These are phyloP conservation scores for Saturnispora gosingensis DNA, from an alignment of 805 yeast species.

Conservation along the genomic window DNA sequence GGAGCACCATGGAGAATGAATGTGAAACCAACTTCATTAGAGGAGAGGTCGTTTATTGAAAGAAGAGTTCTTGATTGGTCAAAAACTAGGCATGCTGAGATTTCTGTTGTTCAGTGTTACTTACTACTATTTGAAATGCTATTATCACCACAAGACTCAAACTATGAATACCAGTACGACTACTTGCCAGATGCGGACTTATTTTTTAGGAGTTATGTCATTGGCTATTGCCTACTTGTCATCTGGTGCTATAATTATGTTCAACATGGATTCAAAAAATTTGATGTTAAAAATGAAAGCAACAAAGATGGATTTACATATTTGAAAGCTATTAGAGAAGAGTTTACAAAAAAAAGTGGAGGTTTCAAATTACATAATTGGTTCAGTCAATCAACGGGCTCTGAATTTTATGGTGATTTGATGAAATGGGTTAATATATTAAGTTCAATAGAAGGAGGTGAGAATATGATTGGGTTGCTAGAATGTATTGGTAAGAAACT, in stretches of 20 bases:
- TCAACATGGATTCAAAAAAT: conserved; percentile 32
- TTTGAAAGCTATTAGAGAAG: conserved; percentile 38
- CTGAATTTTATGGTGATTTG: conserved; percentile 34
- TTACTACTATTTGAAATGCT: conserved; percentile 54
- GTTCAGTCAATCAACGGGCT: conserved; percentile 27
- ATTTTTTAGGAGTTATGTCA: conserved; percentile 34
- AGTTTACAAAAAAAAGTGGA: conserved; percentile 29
- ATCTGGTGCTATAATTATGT: conserved; percentile 46
- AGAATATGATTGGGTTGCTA: conserved; percentile 49
- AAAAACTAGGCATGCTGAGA: conserved; percentile 36
- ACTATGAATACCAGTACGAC: conserved; percentile 32
- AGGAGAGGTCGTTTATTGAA: conserved; percentile 38
- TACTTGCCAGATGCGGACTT: conserved; percentile 48
- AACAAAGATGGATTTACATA: conserved; percentile 44
- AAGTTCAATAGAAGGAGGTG: conserved; percentile 32
- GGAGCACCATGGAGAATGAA: conserved; percentile 81
- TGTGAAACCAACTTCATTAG: conserved; percentile 45
- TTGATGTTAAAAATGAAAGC: conserved; percentile 23
- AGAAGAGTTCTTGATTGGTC: conserved; percentile 47
- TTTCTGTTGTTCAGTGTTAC: conserved; percentile 52
- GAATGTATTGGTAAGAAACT: conserved; percentile 34
- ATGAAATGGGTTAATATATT: conserved; percentile 34
- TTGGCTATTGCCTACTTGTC: conserved; percentile 34
- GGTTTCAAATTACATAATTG: conserved; percentile 27
- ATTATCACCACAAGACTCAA: conserved; percentile 40